Evolutionary conservation across 176 grass and related monocot species (phyloP).

Genomic region (Triticum urartu): DNA sequence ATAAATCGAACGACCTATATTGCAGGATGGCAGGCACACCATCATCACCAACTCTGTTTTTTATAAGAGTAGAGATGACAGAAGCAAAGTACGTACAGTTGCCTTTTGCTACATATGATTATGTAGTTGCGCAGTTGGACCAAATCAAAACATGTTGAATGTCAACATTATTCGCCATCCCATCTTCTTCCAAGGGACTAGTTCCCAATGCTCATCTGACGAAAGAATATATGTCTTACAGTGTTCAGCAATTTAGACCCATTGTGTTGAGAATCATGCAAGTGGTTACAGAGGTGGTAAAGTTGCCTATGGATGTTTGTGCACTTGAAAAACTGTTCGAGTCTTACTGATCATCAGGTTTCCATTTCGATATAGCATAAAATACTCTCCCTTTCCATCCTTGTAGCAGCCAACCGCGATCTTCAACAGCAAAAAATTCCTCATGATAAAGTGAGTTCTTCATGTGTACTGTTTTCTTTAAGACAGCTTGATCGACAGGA

Average conservation of each 20-base stretch:
- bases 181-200: background rate
- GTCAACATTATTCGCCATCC: background rate
- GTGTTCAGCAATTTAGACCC: background rate
- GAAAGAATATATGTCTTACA: background rate
- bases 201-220: background rate
- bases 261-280: background rate
- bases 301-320: background rate
- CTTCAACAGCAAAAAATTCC: slow-evolving; percentile 40
- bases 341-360: slow-evolving; percentile 24
- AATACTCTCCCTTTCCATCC: slow-evolving; percentile 52
- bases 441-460: slow-evolving; percentile 32
- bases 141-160: background rate
- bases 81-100: background rate
- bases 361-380: slow-evolving; percentile 44
- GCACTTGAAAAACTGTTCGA: background rate
- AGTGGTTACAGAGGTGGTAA: background rate
- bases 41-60: too few relatives aligned
- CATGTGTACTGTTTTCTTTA: slow-evolving; percentile 22
- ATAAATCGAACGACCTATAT: too few relatives aligned
- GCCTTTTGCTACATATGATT: background rate
- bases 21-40: too few relatives aligned
- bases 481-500: slow-evolving; percentile 35
- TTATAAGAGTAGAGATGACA: too few relatives aligned
- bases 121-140: background rate
- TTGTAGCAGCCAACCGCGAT: slow-evolving; percentile 45